Evolutionary conservation across 192 early-diverging fungal genomes (phyloP), one percentile per base, ranked within the genome.

Genomic region (Powellomyces hirtus): DNA sequence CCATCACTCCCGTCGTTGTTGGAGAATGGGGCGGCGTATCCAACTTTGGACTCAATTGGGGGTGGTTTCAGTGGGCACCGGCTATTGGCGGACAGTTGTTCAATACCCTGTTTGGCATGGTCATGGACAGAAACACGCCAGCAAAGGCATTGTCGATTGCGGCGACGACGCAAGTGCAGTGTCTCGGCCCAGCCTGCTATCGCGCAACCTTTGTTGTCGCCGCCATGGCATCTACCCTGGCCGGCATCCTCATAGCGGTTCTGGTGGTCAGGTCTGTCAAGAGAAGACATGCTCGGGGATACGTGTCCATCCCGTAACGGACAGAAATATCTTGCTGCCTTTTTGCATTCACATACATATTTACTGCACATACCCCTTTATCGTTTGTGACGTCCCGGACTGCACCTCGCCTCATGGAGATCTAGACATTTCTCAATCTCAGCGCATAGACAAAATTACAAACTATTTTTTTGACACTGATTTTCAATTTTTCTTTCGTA

Each of bases 41-140:
- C 24, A 42, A 42, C 42, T 81, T 77, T 64, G 72, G 70, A 1
- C 29, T 38, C 8, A 58, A 75, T 53, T 81, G 79, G 79, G 72
- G 79, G 10, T 55, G 50, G 58, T 59, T 16, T 46, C 26, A 63
- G 34, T 22, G 11, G 20, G 75, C 68, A 14, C 79, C 75, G 27
- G 75, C 75, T 13, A 14, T 73, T 7, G 79, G 79, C 18, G 79
- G 75, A 2, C 73, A 81, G 24, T 5, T 81, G 7, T 73, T 53
- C 35, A 75, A 75, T 46, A 59, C 72, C 6, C 37, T 73, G 16
- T 81, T 81, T 68, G 79, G 79, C 2, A 26, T 68, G 2, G 46
- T 73, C 18, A 53, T 73, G 53, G 79, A 77, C 53, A 4, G 4
- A 26, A 4, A 18, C 13, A 11, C 24, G 6, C 56, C 5, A 13